Evolutionary conservation across 2,329 filamentous ascomycete genomes (phyloP), one percentile per base, ranked within the genome.

Genomic region (Fusarium sororula): DNA sequence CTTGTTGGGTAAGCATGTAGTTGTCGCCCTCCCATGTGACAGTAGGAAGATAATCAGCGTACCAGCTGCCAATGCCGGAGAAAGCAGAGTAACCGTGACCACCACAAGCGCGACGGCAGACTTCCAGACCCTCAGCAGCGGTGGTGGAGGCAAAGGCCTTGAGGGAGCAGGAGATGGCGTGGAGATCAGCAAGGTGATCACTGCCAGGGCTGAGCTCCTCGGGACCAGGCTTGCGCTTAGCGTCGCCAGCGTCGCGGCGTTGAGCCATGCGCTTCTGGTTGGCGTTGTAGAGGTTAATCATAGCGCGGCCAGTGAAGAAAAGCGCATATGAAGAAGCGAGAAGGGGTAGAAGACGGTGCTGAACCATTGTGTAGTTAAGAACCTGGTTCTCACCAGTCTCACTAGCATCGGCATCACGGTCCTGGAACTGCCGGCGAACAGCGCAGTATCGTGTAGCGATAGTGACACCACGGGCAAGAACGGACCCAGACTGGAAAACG

Each of bases 1-100:
- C 92, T 83, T 95, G 93, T 81, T 95, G 93, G 15, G 92, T 93
- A 67, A 95, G 85, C 92, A 95, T 94, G 84, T 93, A 94, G 85
- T 94, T 94, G 84, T 94, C 93, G 50, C 93, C 93, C 80, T 94
- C 93, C 90, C 91, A 93, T 15, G 92, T 93, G 8, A 86, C 83
- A 7, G 82, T 84, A n/a, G 93, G 92, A 3, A 94, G 86, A 79
- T 94, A 94, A 80, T 95, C 92, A 35, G 92, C 87, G 77, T 94
- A 95, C 88, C 90, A 93, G 24, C 88, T 84, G 4, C 92, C 92
- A 75, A 95, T 93, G n/a, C 93, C 93, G 62, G 90, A 90, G 84
- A 94, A 94, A 77, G 87, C 90, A 62, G 88, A 91, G 85, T 94
- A 95, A 53, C 93, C 93, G 80, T 95, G 93, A 11, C 93, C 93